Evolutionary conservation across 1,284 basidiomycete genomes (phyloP), one percentile per base, ranked within the genome.

Genomic region (Ceratobasidium sp.): DNA sequence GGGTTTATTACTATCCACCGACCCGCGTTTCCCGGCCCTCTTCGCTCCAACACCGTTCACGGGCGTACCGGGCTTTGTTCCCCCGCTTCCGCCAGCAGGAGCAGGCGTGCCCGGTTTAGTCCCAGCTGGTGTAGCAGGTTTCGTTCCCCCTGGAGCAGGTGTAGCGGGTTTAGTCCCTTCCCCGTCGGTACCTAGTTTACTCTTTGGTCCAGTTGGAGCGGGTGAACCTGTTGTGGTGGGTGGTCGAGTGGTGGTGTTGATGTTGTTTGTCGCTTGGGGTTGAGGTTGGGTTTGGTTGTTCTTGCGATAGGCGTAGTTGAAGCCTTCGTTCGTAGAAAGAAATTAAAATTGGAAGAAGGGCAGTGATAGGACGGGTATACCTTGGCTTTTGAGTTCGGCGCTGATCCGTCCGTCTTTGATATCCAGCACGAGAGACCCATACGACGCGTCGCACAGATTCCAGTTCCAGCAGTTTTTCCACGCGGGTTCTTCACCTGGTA

Each of bases 381-480:
- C 97, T 88, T 97, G 95, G 82, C 94, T 95, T 85, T 94, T 96
- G 81, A 97, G 90, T 85, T 99, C 97, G 0, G 94, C 94, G 79
- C 94, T 96, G 60, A 99, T 91, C 60, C 97, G 89, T 1, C 97
- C 97, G 80, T 98, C 97, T 81, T 93, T 93, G 82, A 99, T 88
- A 81, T 97, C 95, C 64, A 99, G 87, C 0, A 98, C 87, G 56
- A 99, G 89, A 20, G 91, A 92, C 1, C 97, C 98, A 81, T 94
- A 97, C 0, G 95, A 93, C 9, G 97, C 97, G 83, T 99, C 97
- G 79, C 97, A 96, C 56, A 98, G 86, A 83, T 97, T 97, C 97
- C 97, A 99, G 85, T 99, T 97, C 97, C 97, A 99, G 83, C 94
- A 96, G 85, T 97, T 99, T 86, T 96, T 99, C 97, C 97, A 98